phyloP scores from a whole-genome alignment of 1,139 yeast species.

The Geotrichum carabidarum region DNA sequence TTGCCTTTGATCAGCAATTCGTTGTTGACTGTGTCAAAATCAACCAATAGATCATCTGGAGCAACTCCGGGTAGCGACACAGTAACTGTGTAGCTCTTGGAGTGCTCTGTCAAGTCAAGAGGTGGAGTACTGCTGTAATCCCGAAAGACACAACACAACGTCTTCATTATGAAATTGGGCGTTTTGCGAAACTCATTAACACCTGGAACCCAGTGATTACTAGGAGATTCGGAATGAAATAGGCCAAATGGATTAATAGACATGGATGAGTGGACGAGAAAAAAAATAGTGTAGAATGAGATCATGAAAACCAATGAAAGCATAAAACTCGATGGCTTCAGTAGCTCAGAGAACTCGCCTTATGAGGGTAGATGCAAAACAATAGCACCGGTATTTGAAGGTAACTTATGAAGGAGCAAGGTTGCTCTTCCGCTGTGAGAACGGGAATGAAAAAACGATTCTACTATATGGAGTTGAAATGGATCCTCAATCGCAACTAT shows the following conservation, averaged over 20 bases:
- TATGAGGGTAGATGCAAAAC: too few species aligned
- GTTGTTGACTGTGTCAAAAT: slow-evolving; percentile 44
- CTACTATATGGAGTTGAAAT: too few species aligned
- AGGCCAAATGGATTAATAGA: neutral
- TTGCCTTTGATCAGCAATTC: slow-evolving; percentile 24
- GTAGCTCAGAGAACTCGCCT: too few species aligned
- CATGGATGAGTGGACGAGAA: neutral
- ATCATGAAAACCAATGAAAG: too few species aligned
- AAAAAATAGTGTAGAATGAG: too few species aligned
- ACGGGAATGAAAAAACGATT: too few species aligned
- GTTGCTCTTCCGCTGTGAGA: too few species aligned
- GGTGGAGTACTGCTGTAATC: neutral
- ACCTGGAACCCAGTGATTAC: neutral
- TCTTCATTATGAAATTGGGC: neutral
- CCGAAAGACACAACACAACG: neutral
- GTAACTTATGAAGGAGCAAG: too few species aligned
- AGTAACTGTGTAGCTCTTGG: slow-evolving; percentile 4
- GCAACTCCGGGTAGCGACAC: slow-evolving; percentile 52
- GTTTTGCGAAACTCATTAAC: neutral
- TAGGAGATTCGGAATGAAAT: neutral
- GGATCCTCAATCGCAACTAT: too few species aligned
- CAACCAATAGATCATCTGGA: slow-evolving; percentile 47
- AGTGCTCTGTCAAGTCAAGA: slow-evolving; percentile 3
- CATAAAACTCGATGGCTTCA: too few species aligned
- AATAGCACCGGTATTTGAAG: too few species aligned